phyloP scores from a whole-genome alignment of 345 rosid species.

The Eucalyptus lansdowneana region DNA sequence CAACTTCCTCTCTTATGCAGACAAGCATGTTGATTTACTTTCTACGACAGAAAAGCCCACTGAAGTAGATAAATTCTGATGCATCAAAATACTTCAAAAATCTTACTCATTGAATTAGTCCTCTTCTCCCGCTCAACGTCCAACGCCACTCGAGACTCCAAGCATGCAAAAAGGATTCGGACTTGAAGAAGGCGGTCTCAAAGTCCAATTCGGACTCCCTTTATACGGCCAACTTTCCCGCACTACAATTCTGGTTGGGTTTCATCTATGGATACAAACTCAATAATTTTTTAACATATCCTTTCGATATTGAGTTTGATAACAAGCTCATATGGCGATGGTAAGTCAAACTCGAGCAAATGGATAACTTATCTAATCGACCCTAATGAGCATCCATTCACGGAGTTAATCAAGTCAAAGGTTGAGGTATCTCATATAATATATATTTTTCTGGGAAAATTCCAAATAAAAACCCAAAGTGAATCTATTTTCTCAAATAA shows the following conservation, averaged over 20 bases:
- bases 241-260: neutral
- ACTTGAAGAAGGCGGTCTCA: neutral
- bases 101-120: neutral
- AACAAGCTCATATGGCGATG: neutral
- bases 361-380: neutral
- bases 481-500: too few species aligned
- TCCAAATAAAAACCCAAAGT: too few species aligned
- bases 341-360: neutral
- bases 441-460: neutral
- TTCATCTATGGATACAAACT: neutral
- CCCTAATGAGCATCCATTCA: neutral
- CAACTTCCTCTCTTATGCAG: neutral
- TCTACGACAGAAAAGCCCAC: neutral
- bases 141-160: neutral
- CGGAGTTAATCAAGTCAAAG: neutral
- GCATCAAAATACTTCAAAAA: neutral
- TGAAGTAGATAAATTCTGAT: neutral
- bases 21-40: neutral
- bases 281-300: neutral
- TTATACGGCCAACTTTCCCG: neutral
- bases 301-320: neutral
- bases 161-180: neutral
- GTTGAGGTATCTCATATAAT: neutral
- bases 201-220: neutral
- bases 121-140: neutral